These are phyloP conservation scores for Suzukiozyma palmioleophila DNA, from an alignment of 1,139 yeast genomes.

Conservation along the genomic window DNA sequence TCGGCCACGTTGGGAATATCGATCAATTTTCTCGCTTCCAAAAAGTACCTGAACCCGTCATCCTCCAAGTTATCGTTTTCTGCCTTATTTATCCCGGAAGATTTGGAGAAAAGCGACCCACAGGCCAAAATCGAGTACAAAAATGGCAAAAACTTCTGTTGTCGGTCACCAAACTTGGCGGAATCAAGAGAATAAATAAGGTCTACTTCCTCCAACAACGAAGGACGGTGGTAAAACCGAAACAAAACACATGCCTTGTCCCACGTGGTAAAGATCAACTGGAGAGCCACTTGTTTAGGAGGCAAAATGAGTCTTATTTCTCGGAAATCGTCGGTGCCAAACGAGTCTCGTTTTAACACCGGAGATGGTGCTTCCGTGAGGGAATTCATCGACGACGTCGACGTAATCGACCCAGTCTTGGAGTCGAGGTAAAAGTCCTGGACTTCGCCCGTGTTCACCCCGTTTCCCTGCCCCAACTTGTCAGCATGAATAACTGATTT, in stretches of 20 bases:
- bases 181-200: constrained; percentile 60
- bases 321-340: constrained; percentile 12
- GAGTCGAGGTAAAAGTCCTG: constrained; percentile 22
- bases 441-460: constrained; percentile 18
- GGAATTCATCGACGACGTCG: constrained; percentile 12
- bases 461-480: constrained; percentile 14
- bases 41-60: constrained; percentile 79
- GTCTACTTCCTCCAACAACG: constrained; percentile 55
- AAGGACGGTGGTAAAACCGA: constrained; percentile 82
- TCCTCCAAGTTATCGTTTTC: constrained; percentile 52
- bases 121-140: constrained; percentile 55
- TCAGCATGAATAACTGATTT: constrained; percentile 21
- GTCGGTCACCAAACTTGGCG: constrained; percentile 63
- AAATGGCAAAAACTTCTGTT: constrained; percentile 72
- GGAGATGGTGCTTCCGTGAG: constrained; percentile 6
- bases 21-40: constrained; percentile 74
- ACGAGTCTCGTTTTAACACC: constrained; percentile 2
- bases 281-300: constrained; percentile 65
- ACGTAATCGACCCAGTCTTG: constrained; percentile 7
- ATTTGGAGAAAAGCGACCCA: constrained; percentile 66
- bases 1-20: constrained; percentile 53
- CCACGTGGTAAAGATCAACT: constrained; percentile 76
- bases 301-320: constrained; percentile 73
- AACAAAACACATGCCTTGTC: constrained; percentile 79
- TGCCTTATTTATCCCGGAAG: constrained; percentile 27